These are phyloP conservation scores for Solanum gracilifrons DNA, from an alignment of 257 asterid species.

Conservation along the genomic window DNA sequence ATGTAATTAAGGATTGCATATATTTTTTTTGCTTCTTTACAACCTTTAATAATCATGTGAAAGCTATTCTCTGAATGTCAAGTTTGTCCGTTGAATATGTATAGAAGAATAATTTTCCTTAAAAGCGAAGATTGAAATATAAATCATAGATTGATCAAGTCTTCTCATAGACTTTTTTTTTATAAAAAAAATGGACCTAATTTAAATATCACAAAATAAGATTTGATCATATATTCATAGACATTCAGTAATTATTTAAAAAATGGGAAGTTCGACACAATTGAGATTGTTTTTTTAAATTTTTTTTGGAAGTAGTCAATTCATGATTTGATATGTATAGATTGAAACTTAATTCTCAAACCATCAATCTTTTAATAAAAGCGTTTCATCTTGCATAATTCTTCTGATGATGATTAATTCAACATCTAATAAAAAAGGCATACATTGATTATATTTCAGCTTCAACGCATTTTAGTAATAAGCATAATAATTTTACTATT, in stretches of 20 bases:
- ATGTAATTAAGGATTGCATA: neutral
- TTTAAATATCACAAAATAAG: neutral
- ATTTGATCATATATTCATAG: neutral
- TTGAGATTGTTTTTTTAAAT: neutral
- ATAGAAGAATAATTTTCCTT: neutral
- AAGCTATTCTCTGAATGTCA: neutral
- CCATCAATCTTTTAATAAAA: neutral
- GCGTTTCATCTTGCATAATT: neutral
- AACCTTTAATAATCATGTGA: neutral
- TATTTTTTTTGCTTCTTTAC: neutral
- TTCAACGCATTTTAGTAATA: neutral
- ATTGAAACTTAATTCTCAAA: neutral
- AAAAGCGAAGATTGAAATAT: neutral
- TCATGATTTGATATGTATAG: neutral
- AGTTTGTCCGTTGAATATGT: neutral
- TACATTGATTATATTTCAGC: neutral
- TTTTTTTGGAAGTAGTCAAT: neutral
- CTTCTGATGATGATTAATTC: neutral
- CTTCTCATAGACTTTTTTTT: neutral
- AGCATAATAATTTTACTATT: neutral
- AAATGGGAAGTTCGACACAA: neutral
- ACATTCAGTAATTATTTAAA: neutral
- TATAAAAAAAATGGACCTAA: neutral
- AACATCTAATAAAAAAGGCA: neutral
- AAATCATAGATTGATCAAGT: neutral